Evolutionary conservation across 179 eudicot genomes (phyloP).

Genomic region (Silene coronaria): DNA sequence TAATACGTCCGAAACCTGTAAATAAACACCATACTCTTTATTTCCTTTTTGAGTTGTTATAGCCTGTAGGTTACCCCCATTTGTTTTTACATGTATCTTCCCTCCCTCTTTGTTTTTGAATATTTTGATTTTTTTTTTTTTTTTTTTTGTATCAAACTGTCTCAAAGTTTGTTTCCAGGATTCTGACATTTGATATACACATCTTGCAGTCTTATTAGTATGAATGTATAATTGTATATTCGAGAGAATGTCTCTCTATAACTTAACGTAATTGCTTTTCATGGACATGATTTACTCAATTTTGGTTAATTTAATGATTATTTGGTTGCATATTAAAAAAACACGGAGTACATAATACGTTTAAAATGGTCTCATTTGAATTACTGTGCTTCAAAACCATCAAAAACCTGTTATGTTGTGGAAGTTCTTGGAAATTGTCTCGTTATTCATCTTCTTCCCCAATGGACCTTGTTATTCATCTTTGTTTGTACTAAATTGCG

Average conservation of each 20-base stretch:
- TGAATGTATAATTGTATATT: background rate
- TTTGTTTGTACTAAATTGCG: no score
- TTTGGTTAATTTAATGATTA: no score
- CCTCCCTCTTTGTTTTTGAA: background rate
- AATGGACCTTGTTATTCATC: no score
- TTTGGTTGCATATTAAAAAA: no score
- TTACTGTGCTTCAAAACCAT: no score
- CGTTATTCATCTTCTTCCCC: no score
- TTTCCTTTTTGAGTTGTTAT: conserved; percentile 7
- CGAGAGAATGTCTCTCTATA: background rate
- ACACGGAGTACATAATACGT: no score
- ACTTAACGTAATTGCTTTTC: no score
- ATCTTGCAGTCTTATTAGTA: background rate
- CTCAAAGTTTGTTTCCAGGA: conserved; percentile 15
- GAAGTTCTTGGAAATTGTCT: no score
- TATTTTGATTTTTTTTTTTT: background rate
- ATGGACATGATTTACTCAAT: no score
- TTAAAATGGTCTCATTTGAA: no score
- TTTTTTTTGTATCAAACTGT: conserved; percentile 9
- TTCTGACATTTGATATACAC: background rate
- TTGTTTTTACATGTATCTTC: conserved; percentile 16
- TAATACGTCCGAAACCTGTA: conserved; percentile 27
- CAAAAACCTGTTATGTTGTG: no score
- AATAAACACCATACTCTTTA: conserved; percentile 21
- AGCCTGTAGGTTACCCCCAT: conserved; percentile 14